Evolutionary conservation across 2,329 filamentous ascomycete species (phyloP).

Genomic region (Pestalotiopsis fici): DNA sequence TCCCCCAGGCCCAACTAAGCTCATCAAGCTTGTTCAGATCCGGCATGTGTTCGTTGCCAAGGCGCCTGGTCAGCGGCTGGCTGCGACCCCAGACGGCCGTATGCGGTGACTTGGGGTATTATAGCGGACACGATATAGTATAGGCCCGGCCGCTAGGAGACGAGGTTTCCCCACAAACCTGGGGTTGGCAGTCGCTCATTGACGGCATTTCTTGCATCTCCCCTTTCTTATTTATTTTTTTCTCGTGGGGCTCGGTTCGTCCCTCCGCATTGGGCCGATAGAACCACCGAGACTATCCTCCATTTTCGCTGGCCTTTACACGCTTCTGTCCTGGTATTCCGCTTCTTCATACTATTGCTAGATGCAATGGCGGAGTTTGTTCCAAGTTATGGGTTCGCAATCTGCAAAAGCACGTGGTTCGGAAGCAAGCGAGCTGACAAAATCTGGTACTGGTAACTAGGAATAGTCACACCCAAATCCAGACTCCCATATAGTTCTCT

Average conservation of each 20-base stretch:
- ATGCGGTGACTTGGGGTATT: background rate
- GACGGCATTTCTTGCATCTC: background rate
- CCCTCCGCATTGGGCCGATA: constrained; percentile 6
- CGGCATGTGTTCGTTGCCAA: constrained; percentile 7
- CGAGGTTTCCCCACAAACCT: constrained; percentile 7
- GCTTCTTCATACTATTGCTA: background rate
- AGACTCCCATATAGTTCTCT: background rate
- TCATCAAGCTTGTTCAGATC: constrained; percentile 1
- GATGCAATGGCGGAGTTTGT: background rate
- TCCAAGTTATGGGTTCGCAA: background rate
- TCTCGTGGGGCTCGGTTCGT: background rate
- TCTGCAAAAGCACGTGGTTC: background rate
- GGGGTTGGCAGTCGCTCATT: background rate
- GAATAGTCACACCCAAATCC: background rate
- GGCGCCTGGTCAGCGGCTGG: background rate
- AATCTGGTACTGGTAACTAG: too few species aligned
- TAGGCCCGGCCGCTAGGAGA: background rate
- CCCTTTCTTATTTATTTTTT: background rate
- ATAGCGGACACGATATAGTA: background rate
- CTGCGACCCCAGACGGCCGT: constrained; percentile 4
- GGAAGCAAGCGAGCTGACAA: constrained; percentile 1
- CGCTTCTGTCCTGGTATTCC: background rate
- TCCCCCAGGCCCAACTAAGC: background rate
- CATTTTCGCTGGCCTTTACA: background rate
- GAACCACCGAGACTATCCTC: constrained; percentile 3